These are phyloP conservation scores for Pyricularia pennisetigena DNA, from an alignment of 2,329 filamentous ascomycete species.

Conservation along the genomic window DNA sequence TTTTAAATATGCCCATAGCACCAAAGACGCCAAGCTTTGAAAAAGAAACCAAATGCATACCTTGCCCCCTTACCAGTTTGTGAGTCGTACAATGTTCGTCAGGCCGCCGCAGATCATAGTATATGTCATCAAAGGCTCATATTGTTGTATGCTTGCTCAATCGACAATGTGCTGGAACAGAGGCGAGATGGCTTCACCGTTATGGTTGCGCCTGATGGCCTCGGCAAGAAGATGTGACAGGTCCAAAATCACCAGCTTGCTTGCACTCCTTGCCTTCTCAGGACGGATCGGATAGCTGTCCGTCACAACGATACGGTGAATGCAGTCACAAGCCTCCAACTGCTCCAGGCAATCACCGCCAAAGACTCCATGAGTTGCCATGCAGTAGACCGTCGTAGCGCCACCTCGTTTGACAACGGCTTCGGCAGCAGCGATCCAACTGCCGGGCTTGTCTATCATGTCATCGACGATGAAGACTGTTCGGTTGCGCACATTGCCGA, in stretches of 20 bases:
- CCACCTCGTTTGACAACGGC: constrained; percentile 88
- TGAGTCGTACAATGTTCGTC: constrained; percentile 1
- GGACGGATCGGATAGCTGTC: constrained; percentile 91
- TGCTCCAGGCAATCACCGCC: constrained; percentile 82
- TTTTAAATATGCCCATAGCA: neutral
- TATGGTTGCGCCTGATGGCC: constrained; percentile 91
- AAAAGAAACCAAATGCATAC: constrained; percentile 5
- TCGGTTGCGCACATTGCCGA: constrained; percentile 82
- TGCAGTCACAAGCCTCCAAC: constrained; percentile 85
- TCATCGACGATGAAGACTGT: constrained; percentile 95
- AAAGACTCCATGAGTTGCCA: constrained; percentile 93
- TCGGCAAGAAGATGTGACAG: constrained; percentile 82
- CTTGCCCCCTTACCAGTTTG: neutral
- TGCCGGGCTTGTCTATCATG: constrained; percentile 96
- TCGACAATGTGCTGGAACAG: constrained; percentile 54
- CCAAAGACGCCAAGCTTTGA: constrained; percentile 4
- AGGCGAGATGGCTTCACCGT: constrained; percentile 72
- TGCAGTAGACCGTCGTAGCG: constrained; percentile 92
- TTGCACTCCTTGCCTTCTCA: constrained; percentile 57
- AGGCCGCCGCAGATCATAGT: neutral
- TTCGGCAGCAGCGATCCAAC: constrained; percentile 96
- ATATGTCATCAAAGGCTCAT: neutral
- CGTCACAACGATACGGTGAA: constrained; percentile 88
- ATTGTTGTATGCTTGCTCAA: neutral
- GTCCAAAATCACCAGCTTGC: constrained; percentile 83